These are phyloP conservation scores for Cryptococcus sp. DNA, from an alignment of 1,284 basidiomycete species.

Conservation along the genomic window DNA sequence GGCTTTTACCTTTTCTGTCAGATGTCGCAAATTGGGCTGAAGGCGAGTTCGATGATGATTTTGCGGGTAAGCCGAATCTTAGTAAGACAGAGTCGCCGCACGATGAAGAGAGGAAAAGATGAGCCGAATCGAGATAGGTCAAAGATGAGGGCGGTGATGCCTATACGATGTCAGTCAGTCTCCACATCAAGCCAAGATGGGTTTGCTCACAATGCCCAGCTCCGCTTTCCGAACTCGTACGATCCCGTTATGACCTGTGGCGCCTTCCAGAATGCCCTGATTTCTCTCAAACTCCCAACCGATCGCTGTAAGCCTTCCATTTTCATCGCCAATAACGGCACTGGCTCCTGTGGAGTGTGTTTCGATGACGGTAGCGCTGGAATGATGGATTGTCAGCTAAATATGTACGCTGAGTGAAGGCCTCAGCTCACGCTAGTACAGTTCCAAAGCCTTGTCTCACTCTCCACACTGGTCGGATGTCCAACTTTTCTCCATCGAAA, in stretches of 20 bases:
- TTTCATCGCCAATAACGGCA: slow-evolving; percentile 74
- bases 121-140: slow-evolving; percentile 71
- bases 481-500: slow-evolving; percentile 21
- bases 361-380: slow-evolving; percentile 51
- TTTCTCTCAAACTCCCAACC: slow-evolving; percentile 57
- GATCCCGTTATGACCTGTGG: slow-evolving; percentile 29
- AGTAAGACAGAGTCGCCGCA: slow-evolving; percentile 78
- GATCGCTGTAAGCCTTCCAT: slow-evolving; percentile 69
- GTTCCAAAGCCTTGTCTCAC: slow-evolving; percentile 51
- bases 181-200: background rate
- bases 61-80: slow-evolving; percentile 47
- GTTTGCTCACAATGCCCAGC: slow-evolving; percentile 67
- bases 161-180: slow-evolving; percentile 52
- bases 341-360: slow-evolving; percentile 48
- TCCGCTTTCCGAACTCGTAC: slow-evolving; percentile 64
- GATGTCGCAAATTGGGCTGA: slow-evolving; percentile 11
- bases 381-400: slow-evolving; percentile 51
- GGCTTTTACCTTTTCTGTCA: slow-evolving; percentile 35
- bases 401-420: slow-evolving; percentile 7
- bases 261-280: slow-evolving; percentile 18
- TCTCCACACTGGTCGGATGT: slow-evolving; percentile 42
- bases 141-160: slow-evolving; percentile 73
- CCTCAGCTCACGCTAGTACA: slow-evolving; percentile 43
- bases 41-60: slow-evolving; percentile 8
- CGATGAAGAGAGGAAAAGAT: slow-evolving; percentile 80